Evolutionary conservation across 306 rosid species (phyloP).

Genomic region (Inga laurina): DNA sequence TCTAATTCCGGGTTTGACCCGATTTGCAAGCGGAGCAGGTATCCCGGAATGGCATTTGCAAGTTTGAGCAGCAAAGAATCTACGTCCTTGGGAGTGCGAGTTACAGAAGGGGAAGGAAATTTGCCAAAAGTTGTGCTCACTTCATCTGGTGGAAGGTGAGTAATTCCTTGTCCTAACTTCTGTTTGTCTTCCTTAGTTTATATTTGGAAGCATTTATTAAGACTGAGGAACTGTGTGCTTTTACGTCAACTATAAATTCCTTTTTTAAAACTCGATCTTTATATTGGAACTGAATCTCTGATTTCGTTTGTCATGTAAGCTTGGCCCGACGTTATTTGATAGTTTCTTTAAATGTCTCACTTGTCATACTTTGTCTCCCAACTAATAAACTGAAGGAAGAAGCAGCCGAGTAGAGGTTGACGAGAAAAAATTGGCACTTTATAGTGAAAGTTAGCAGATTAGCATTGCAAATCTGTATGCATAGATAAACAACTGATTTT

Average conservation of each 20-base stretch:
- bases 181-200: background rate
- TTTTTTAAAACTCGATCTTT: background rate
- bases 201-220: background rate
- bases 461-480: background rate
- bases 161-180: background rate
- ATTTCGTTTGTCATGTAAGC: background rate
- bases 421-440: background rate
- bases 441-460: background rate
- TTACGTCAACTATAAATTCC: background rate
- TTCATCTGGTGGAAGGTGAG: slow-evolving; percentile 77
- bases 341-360: background rate
- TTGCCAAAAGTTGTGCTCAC: slow-evolving; percentile 81
- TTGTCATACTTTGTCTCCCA: background rate
- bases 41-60: slow-evolving; percentile 58
- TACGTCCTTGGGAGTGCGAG: slow-evolving; percentile 50
- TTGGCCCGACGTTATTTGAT: too few species aligned
- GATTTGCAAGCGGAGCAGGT: slow-evolving; percentile 29
- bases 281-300: background rate
- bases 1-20: background rate
- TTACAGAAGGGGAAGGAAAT: slow-evolving; percentile 85
- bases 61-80: slow-evolving; percentile 50
- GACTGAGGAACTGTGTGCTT: background rate
- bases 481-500: background rate
- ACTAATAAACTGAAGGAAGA: background rate
- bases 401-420: background rate